phyloP scores from a whole-genome alignment of 192 early-diverging fungal species.

The Lobulomyces angularis region DNA sequence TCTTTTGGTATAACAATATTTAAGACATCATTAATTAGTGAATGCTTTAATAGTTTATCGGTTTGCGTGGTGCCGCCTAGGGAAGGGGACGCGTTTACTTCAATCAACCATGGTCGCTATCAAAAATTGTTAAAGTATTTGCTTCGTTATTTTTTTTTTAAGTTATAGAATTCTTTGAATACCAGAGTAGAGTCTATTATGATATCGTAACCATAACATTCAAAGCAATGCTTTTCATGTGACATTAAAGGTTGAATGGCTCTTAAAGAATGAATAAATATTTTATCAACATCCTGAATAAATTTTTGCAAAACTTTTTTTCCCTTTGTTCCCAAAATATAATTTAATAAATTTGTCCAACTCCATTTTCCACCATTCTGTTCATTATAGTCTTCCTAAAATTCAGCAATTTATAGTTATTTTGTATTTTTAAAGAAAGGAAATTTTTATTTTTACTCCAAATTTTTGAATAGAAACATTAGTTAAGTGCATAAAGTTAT shows the following conservation, averaged over 20 bases:
- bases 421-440: not conserved
- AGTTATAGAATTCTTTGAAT: no score
- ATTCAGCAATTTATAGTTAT: conserved; percentile 3
- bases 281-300: conserved; percentile 38
- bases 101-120: conserved; percentile 46
- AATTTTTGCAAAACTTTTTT: conserved; percentile 19
- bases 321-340: conserved; percentile 32
- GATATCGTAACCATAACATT: conserved; percentile 48
- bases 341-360: conserved; percentile 33
- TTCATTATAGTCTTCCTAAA: conserved; percentile 46
- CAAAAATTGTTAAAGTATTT: no score
- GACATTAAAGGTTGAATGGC: conserved; percentile 37
- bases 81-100: conserved; percentile 42
- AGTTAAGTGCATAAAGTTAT: conserved; percentile 45
- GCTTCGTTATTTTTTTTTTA: no score
- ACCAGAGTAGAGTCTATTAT: conserved; percentile 35
- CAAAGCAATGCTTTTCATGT: conserved; percentile 41
- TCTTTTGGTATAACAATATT: conserved; percentile 41
- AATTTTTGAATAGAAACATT: conserved; percentile 51
- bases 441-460: conserved; percentile 17
- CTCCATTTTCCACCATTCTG: conserved; percentile 44
- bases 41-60: conserved; percentile 27
- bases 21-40: conserved; percentile 40
- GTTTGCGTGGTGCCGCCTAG: conserved; percentile 33
- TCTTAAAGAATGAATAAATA: conserved; percentile 35